Evolutionary conservation across 1,139 yeast species (phyloP).

Genomic region (Suhomyces anneliseae): DNA sequence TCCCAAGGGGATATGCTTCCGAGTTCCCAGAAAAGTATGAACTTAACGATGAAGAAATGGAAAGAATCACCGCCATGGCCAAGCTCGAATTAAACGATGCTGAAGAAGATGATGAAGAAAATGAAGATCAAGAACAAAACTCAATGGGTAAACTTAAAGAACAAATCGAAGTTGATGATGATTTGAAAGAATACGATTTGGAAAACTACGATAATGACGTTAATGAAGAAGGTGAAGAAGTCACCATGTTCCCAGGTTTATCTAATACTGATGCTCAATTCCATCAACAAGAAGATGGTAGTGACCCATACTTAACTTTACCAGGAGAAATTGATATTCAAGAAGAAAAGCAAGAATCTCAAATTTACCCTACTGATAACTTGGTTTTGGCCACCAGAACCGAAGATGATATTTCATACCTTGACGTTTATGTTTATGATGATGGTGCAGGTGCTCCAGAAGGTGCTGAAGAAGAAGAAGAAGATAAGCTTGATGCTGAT

Average conservation of each 20-base stretch:
- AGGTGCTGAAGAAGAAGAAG: conserved; percentile 58
- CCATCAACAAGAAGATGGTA: conserved; percentile 56
- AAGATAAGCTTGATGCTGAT: conserved; percentile 61
- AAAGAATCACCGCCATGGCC: conserved; percentile 83
- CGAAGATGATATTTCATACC: conserved; percentile 88
- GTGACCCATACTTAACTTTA: conserved; percentile 74
- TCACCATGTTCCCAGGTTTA: conserved; percentile 72
- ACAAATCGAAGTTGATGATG: conserved; percentile 71
- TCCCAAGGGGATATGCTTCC: conserved; percentile 92
- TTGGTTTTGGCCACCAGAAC: conserved; percentile 90
- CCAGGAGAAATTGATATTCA: conserved; percentile 64
- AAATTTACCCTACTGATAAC: conserved; percentile 87
- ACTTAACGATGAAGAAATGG: conserved; percentile 89
- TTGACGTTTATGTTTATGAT: conserved; percentile 93
- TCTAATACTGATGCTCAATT: conserved; percentile 48
- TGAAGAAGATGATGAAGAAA: conserved; percentile 54
- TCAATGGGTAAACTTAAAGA: conserved; percentile 33
- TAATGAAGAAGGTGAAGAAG: conserved; percentile 48
- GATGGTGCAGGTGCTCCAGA: conserved; percentile 85
- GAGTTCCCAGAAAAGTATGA: conserved; percentile 91
- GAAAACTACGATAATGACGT: conserved; percentile 79
- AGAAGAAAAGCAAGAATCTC: conserved; percentile 80
- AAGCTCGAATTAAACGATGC: conserved; percentile 79
- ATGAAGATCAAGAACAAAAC: conserved; percentile 21
- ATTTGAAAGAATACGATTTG: conserved; percentile 81